Evolutionary conservation across 768 basidiomycete species (phyloP).

Genomic region (Naganishia onofrii): DNA sequence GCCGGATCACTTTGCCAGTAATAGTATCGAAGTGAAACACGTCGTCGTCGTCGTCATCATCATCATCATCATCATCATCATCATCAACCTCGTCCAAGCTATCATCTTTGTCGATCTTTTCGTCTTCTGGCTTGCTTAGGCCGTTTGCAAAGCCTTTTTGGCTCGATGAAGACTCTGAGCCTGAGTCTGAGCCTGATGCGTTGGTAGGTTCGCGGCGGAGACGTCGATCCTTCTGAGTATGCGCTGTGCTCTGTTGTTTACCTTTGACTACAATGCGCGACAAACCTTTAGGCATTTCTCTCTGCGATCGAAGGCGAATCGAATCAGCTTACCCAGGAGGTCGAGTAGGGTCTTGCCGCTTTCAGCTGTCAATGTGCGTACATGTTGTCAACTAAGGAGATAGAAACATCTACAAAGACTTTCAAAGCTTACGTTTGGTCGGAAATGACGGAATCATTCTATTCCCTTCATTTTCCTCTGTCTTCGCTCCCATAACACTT

Average conservation of each 20-base stretch:
- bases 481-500: background rate
- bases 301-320: background rate
- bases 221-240: background rate
- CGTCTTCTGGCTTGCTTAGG: background rate
- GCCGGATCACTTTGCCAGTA: constrained; percentile 7
- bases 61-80: background rate
- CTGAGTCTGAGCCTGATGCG: background rate
- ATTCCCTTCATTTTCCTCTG: background rate
- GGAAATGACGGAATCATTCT: background rate
- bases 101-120: background rate
- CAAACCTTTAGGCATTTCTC: background rate
- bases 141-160: background rate
- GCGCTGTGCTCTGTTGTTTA: background rate
- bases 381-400: background rate
- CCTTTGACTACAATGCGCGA: background rate
- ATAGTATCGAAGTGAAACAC: background rate
- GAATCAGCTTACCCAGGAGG: background rate
- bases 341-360: background rate
- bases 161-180: background rate
- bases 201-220: background rate
- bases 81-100: constrained; percentile 5
- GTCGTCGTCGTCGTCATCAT: background rate
- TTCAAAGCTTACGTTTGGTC: background rate
- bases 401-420: background rate
- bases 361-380: background rate